Percentiles rank a stretch among this genome's conserved stretches.
Conservation (phyloP, 371 early-diverging fungal species). For the Zopfochytrium polystomum region DNA sequence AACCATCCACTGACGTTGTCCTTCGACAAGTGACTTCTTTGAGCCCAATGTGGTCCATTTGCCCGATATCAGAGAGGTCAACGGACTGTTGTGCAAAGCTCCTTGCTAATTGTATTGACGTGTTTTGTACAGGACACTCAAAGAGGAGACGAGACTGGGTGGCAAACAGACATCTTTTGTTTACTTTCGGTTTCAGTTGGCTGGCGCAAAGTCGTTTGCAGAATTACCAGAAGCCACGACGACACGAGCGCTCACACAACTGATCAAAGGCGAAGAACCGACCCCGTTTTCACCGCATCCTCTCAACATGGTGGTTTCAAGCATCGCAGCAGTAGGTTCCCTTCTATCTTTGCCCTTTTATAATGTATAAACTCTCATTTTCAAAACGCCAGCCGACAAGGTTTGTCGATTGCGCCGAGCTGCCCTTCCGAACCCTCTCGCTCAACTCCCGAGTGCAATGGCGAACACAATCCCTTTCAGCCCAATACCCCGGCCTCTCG, state of each 20-base stretch:
- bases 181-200: constrained; percentile 38
- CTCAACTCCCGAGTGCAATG: constrained; percentile 69
- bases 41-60: constrained; percentile 71
- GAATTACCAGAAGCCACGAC: constrained; percentile 34
- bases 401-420: constrained; percentile 14
- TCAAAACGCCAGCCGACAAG: constrained; percentile 5
- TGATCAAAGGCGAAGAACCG: constrained; percentile 30
- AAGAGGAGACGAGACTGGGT: constrained; percentile 5
- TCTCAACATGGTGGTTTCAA: constrained; percentile 21
- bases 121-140: not conserved
- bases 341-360: not conserved
- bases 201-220: not conserved
- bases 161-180: constrained; percentile 35
- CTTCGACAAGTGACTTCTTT: constrained; percentile 68
- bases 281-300: constrained; percentile 16
- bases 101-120: not conserved
- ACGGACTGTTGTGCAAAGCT: not conserved
- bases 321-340: constrained; percentile 25
- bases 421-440: constrained; percentile 63
- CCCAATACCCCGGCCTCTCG: constrained; percentile 65
- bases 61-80: constrained; percentile 44
- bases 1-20: constrained; percentile 62
- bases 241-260: constrained; percentile 33
- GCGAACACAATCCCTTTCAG: constrained; percentile 58
- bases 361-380: not conserved